These are phyloP conservation scores for Cercospora sp. DNA, from an alignment of 2,329 filamentous ascomycete genomes.

Conservation along the genomic window DNA sequence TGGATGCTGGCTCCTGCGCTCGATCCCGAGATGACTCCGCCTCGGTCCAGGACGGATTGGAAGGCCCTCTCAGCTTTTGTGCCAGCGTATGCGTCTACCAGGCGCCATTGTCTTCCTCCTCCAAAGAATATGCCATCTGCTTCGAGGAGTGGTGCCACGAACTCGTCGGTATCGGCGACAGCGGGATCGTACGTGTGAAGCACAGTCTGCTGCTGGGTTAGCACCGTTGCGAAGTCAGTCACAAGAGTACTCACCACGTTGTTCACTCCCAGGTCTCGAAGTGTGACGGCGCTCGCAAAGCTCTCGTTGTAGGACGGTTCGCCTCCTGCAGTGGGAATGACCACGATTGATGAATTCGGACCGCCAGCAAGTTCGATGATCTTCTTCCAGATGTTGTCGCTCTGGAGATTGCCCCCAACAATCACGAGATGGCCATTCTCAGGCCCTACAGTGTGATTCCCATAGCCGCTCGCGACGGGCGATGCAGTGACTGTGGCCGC, in stretches of 20 bases:
- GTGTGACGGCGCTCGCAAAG: conserved; percentile 23
- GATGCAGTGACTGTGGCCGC: background rate
- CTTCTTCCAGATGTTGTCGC: conserved; percentile 24
- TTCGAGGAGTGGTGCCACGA: conserved; percentile 23
- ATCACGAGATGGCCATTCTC: conserved; percentile 27
- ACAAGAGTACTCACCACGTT: conserved; percentile 16
- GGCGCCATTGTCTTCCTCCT: conserved; percentile 30
- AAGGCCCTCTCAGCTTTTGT: conserved; percentile 26
- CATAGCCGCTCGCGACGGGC: background rate
- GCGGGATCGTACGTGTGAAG: conserved; percentile 29
- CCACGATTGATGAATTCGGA: conserved; percentile 22
- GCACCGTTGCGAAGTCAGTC: background rate
- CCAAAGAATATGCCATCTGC: conserved; percentile 29
- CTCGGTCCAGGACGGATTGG: conserved; percentile 26
- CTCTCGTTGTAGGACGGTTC: conserved; percentile 24
- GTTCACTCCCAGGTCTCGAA: conserved; percentile 23
- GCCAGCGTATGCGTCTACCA: conserved; percentile 29
- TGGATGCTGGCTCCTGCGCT: conserved; percentile 29
- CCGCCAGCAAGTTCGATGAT: conserved; percentile 28
- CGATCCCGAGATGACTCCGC: conserved; percentile 27
- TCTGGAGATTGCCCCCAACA: conserved; percentile 26
- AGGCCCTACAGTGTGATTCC: conserved; percentile 17
- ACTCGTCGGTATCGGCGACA: conserved; percentile 26
- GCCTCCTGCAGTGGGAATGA: conserved; percentile 29
- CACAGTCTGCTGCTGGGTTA: conserved; percentile 10